Base-by-base conservation (phyloP, 257 asterid species). In the Coffea canephora region DNA sequence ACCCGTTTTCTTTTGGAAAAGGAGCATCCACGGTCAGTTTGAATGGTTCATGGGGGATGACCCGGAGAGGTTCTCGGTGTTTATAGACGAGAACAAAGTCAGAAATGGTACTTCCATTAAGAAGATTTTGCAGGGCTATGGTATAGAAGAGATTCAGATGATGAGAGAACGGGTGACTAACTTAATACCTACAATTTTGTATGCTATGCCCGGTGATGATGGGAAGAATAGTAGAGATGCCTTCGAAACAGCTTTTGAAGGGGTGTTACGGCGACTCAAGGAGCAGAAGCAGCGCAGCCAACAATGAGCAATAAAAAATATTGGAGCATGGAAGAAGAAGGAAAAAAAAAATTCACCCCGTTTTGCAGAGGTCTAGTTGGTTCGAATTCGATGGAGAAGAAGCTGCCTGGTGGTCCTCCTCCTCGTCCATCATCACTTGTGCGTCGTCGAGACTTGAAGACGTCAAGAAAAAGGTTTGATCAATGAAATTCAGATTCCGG, bases 21-120 rank as follows among this genome's bases (percentile, higher is more conserved):
- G 88, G 16, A 86, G 87, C 13, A 88, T 91, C 2, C 89, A 90
- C 75, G 93, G 86, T 21, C 98, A 93, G 87, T 88, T 91, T 45
- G 93, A 90, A 77, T 89, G 97, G 98, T 92, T 90, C 85, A 75
- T 93, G 76, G 90, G 93, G 4, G 91, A 87, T 0, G 95, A 92
- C 3, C 92, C 93, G 46, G 93, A 88, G 77, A 91, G 92, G 62
- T 93, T 86, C 88, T 92, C 97, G 9, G 95, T 94, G 27, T 90
- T 85, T 21, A 90, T 94, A 71, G 94, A 91, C 71, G 90, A 85
- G 19, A 90, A 87, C 54, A 87, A 39, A 4, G 93, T 94, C 85
- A 86, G 80, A 80, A 92, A 88, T 12, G 97, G 97, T 75, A 84
- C 83, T 14, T 76, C 80, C 1, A 75, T 91, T 4, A 81, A 67